These are phyloP conservation scores for Paraphaeosphaeria minitans DNA, from an alignment of 2,329 filamentous ascomycete genomes.

Conservation along the genomic window DNA sequence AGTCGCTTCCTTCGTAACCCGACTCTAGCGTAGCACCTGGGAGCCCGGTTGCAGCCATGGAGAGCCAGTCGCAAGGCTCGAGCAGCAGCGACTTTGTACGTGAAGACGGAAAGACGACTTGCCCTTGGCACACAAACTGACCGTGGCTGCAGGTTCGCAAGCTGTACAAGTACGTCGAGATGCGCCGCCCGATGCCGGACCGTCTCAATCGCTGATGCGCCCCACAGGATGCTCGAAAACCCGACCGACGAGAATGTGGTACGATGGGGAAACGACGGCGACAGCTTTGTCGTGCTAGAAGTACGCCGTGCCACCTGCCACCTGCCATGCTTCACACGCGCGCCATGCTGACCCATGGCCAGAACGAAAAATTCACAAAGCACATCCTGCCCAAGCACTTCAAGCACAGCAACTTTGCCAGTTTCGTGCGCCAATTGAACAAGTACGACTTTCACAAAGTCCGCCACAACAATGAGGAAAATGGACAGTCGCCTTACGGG, in stretches of 20 bases:
- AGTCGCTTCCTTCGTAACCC: conserved; percentile 5
- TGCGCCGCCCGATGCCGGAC: neutral
- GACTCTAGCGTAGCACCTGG: conserved; percentile 10
- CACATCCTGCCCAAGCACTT: conserved; percentile 97
- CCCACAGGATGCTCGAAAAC: conserved; percentile 87
- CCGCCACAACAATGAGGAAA: conserved; percentile 86
- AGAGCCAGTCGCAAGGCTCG: conserved; percentile 39
- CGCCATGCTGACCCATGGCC: conserved; percentile 27
- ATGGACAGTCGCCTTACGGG: conserved; percentile 79
- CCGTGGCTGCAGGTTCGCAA: conserved; percentile 78
- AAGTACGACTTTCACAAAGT: conserved; percentile 99
- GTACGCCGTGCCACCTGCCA: conserved; percentile 56
- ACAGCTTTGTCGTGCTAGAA: conserved; percentile 97
- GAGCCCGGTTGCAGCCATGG: conserved; percentile 32
- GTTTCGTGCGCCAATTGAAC: conserved; percentile 93
- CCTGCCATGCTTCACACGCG: neutral
- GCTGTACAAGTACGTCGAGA: conserved; percentile 79
- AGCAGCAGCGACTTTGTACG: conserved; percentile 91
- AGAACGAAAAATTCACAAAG: conserved; percentile 99
- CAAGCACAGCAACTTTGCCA: conserved; percentile 98
- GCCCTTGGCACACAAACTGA: conserved; percentile 20
- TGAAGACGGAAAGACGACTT: conserved; percentile 41
- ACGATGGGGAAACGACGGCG: conserved; percentile 91
- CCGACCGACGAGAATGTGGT: conserved; percentile 91
- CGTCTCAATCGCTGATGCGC: conserved; percentile 35